Base-by-base conservation (phyloP, 2,329 filamentous ascomycete genomes). In the Exophiala sp. region DNA sequence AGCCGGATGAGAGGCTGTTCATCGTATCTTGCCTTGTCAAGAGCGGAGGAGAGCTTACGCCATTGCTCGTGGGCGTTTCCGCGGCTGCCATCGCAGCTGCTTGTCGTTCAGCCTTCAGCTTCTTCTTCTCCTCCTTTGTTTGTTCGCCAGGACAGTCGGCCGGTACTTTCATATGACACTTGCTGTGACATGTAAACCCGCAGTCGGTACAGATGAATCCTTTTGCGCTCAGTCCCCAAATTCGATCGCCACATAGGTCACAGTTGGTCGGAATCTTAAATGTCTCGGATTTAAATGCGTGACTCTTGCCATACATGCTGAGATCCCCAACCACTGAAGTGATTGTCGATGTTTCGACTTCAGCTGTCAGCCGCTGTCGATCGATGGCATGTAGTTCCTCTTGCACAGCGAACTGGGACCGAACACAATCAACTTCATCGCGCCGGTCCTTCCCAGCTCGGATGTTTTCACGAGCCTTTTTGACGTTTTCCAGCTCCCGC, bases 231-330 rank as follows among this genome's bases (percentile, higher is more conserved):
- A 98, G 69, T 0, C 93, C 93, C 93, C 93, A 98, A 66, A 98
- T 95, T 22, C 93, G 81, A 65, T 98, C 93, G 14, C 90, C 90
- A 62, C 93, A 98, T 10, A 96, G 77, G 67, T 98, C 93, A 71
- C 93, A 98, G 66, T 97, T 97, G 3, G 93, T 98, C 0, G 94
- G 94, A 53, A 98, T 95, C 68, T 97, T 97, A 77, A 97, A 98
- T 0, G 93, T 97, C 65, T 97, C 89, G n/a, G 88, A 83, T 70
- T 95, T 95, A 78, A 98, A 98, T 64, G 95, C 93, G 73, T 98
- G 93, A 63, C 90, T 95, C 66, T 88, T 88, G 9, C 90, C 90
- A 14, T 91, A 91, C 16, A 95, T 74, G 1, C 90, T 95, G 47
- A 98, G 79, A 65, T 98, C 93, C 29, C 93, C 93, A 2, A 96